Percentiles rank a stretch among this genome's conserved stretches.
These are phyloP conservation scores for Xylaria sp. DNA, from an alignment of 2,329 filamentous ascomycete species.

Conservation along the genomic window DNA sequence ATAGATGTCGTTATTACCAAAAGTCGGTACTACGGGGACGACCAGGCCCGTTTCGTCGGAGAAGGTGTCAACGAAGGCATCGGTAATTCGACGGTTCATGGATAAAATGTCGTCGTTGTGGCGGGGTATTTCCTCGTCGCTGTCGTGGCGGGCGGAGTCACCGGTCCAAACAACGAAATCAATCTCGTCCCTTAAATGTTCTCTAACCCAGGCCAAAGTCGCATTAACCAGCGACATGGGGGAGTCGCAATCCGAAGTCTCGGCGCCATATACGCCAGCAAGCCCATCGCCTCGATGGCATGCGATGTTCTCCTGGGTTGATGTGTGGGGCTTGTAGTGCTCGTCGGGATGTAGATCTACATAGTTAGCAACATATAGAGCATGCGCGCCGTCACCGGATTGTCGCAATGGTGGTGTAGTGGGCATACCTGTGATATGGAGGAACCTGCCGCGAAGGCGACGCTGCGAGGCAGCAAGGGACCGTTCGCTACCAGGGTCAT, in stretches of 20 bases:
- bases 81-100: slow-evolving; percentile 78
- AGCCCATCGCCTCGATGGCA: slow-evolving; percentile 84
- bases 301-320: slow-evolving; percentile 72
- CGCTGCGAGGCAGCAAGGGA: slow-evolving; percentile 45
- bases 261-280: slow-evolving; percentile 84
- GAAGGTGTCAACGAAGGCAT: slow-evolving; percentile 81
- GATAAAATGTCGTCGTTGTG: slow-evolving; percentile 78
- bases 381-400: slow-evolving; percentile 6
- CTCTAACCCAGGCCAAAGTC: slow-evolving; percentile 88
- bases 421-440: slow-evolving; percentile 84
- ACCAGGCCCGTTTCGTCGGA: slow-evolving; percentile 67
- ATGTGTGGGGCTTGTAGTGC: slow-evolving; percentile 83
- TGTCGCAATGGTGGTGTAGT: slow-evolving; percentile 34
- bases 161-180: slow-evolving; percentile 96
- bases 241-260: slow-evolving; percentile 88
- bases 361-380: slow-evolving; percentile 23
- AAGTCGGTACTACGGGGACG: slow-evolving; percentile 86
- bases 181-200: slow-evolving; percentile 78
- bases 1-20: slow-evolving; percentile 97
- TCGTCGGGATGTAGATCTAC: slow-evolving; percentile 91
- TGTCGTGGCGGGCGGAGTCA: slow-evolving; percentile 89
- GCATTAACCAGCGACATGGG: slow-evolving; percentile 83
- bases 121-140: slow-evolving; percentile 82
- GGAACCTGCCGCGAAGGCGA: slow-evolving; percentile 76
- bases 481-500: slow-evolving; percentile 34